Conservation (phyloP, 768 basidiomycete genomes). For the Hygrocybe coccinea region DNA sequence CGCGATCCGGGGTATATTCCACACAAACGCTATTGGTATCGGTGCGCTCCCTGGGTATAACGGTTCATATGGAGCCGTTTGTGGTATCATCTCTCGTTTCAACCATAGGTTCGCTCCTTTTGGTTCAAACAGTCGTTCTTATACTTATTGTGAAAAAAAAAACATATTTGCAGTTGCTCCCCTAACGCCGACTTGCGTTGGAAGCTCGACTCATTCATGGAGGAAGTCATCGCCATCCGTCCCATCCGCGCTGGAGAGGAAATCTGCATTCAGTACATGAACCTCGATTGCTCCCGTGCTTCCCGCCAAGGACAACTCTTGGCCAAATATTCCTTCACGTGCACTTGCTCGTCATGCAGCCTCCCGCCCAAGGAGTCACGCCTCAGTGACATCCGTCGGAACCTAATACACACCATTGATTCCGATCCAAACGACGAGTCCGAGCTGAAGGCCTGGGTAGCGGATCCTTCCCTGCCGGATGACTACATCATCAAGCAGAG, state of each 20-base stretch:
- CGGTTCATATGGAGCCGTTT: conserved; percentile 5
- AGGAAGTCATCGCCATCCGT: conserved; percentile 11
- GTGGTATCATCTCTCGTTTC: conserved; percentile 4
- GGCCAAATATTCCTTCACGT: conserved; percentile 15
- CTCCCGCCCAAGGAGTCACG: conserved; percentile 10
- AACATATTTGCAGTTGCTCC: conserved; percentile 16
- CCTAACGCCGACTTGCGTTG: conserved; percentile 14
- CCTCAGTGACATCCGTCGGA: conserved; percentile 17
- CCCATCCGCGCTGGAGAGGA: conserved; percentile 17
- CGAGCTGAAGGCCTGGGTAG: conserved; percentile 9
- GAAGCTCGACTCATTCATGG: conserved; percentile 8
- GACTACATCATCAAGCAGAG: conserved; percentile 8
- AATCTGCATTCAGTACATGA: conserved; percentile 14
- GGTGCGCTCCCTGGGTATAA: conserved; percentile 14
- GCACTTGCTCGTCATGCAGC: conserved; percentile 14
- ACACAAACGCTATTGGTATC: conserved; percentile 12
- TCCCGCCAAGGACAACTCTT: conserved; percentile 8
- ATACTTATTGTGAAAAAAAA: neutral
- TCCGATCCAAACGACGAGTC: conserved; percentile 8
- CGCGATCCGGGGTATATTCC: conserved; percentile 6
- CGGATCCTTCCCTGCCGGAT: conserved; percentile 12
- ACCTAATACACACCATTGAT: neutral
- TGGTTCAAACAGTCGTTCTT: no score
- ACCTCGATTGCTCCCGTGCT: conserved; percentile 1
- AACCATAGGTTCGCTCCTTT: conserved; percentile 14